These are phyloP conservation scores for Teunomyces cretensis DNA, from an alignment of 805 yeast species.

Conservation along the genomic window DNA sequence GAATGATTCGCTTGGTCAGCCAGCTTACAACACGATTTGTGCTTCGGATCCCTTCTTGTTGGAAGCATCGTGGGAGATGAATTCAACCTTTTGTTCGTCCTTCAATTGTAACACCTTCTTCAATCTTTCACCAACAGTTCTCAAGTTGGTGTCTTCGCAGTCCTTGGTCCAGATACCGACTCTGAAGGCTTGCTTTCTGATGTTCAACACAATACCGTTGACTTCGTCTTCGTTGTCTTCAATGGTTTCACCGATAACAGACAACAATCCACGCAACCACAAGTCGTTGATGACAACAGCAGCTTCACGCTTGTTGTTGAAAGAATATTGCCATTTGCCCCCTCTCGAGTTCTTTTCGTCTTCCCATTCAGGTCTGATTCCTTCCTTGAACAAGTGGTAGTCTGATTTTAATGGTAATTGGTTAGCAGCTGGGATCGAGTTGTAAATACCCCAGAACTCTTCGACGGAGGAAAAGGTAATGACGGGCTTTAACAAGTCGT, in stretches of 20 bases:
- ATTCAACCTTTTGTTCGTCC: slow-evolving; percentile 78
- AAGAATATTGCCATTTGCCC: slow-evolving; percentile 83
- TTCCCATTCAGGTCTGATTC: slow-evolving; percentile 98
- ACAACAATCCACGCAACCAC: slow-evolving; percentile 87
- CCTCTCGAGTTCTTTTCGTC: slow-evolving; percentile 83
- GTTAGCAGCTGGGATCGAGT: slow-evolving; percentile 87
- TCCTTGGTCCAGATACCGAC: slow-evolving; percentile 93
- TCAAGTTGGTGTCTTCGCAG: slow-evolving; percentile 60
- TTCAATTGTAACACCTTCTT: slow-evolving; percentile 78
- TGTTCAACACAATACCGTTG: slow-evolving; percentile 89
- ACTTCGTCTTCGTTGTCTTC: slow-evolving; percentile 83
- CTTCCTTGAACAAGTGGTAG: slow-evolving; percentile 92
- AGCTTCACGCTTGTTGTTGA: slow-evolving; percentile 63
- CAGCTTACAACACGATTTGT: slow-evolving; percentile 30
- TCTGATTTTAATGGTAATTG: slow-evolving; percentile 92
- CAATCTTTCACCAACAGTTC: slow-evolving; percentile 80
- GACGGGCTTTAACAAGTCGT: slow-evolving; percentile 87
- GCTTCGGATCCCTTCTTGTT: slow-evolving; percentile 39
- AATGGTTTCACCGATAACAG: slow-evolving; percentile 93
- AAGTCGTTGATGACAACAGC: slow-evolving; percentile 73
- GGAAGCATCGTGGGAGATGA: slow-evolving; percentile 63
- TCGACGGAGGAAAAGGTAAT: slow-evolving; percentile 92
- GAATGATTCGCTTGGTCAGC: not conserved
- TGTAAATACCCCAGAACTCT: slow-evolving; percentile 98
- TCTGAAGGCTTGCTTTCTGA: slow-evolving; percentile 78